Conservation (phyloP, 371 early-diverging fungal genomes). For the Circinella minor region DNA sequence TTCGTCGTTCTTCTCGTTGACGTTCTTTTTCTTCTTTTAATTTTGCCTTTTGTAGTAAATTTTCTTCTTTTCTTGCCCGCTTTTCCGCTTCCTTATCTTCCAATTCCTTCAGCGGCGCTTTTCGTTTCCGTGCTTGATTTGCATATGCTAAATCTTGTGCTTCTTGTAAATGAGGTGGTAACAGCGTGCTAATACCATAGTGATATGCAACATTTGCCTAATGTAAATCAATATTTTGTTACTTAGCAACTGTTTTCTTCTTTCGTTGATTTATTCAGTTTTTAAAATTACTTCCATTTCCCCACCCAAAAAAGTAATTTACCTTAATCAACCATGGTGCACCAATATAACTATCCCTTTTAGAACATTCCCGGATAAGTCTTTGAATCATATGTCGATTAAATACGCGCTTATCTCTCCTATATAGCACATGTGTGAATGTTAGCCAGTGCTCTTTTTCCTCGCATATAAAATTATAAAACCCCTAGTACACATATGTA, state of each 20-base stretch:
- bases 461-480: too few species aligned
- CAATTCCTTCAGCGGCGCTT: conserved; percentile 28
- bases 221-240: not conserved
- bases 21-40: conserved; percentile 46
- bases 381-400: conserved; percentile 64
- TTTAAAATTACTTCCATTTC: not conserved
- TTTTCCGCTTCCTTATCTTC: conserved; percentile 46
- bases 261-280: not conserved
- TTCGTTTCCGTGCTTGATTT: conserved; percentile 35
- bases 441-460: too few species aligned
- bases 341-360: conserved; percentile 65
- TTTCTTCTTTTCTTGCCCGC: conserved; percentile 50
- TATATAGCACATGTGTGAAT: conserved; percentile 9
- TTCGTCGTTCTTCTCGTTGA: conserved; percentile 36
- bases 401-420: conserved; percentile 59
- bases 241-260: not conserved
- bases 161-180: conserved; percentile 53
- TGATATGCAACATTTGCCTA: conserved; percentile 51
- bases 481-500: too few species aligned
- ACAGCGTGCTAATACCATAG: conserved; percentile 51
- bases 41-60: conserved; percentile 35
- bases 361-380: conserved; percentile 70
- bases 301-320: not conserved
- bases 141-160: conserved; percentile 44
- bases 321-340: conserved; percentile 77